These are phyloP conservation scores for Fusarium begoniae DNA, from an alignment of 2,329 filamentous ascomycete genomes.

Conservation along the genomic window DNA sequence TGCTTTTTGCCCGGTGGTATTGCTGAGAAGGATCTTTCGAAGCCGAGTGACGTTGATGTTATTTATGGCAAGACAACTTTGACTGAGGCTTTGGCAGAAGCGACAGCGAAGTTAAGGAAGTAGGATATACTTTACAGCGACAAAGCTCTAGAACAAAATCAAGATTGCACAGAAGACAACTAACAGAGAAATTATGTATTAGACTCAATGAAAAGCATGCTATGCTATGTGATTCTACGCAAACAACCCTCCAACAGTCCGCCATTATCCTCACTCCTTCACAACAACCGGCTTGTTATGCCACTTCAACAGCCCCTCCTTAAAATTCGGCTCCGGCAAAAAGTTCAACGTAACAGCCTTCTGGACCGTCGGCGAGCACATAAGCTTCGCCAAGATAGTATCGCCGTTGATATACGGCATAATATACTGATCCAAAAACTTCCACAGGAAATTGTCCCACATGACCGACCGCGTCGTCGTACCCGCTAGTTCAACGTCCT, in stretches of 20 bases:
- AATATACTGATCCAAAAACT: slow-evolving; percentile 18
- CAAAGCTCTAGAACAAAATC: fast-evolving
- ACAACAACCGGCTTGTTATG: slow-evolving; percentile 8
- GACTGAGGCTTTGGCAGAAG: slow-evolving; percentile 20
- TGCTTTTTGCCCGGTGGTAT: slow-evolving; percentile 43
- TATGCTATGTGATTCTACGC: not conserved
- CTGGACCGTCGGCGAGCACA: slow-evolving; percentile 23
- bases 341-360: slow-evolving; percentile 23
- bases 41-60: slow-evolving; percentile 21
- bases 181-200: not conserved
- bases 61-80: slow-evolving; percentile 36
- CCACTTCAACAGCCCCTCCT: slow-evolving; percentile 17
- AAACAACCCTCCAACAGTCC: not conserved
- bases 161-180: not conserved
- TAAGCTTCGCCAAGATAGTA: slow-evolving; percentile 16
- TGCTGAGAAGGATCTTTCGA: slow-evolving; percentile 25
- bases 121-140: not conserved
- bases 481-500: slow-evolving; percentile 16
- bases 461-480: slow-evolving; percentile 16
- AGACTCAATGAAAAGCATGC: not conserved
- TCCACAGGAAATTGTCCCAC: slow-evolving; percentile 26
- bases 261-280: not conserved
- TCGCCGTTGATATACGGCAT: slow-evolving; percentile 26
- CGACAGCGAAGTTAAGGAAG: not conserved
- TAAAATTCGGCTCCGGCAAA: slow-evolving; percentile 23